Evolutionary conservation across 768 basidiomycete species (phyloP).

Genomic region (Lactarius hengduanensis): DNA sequence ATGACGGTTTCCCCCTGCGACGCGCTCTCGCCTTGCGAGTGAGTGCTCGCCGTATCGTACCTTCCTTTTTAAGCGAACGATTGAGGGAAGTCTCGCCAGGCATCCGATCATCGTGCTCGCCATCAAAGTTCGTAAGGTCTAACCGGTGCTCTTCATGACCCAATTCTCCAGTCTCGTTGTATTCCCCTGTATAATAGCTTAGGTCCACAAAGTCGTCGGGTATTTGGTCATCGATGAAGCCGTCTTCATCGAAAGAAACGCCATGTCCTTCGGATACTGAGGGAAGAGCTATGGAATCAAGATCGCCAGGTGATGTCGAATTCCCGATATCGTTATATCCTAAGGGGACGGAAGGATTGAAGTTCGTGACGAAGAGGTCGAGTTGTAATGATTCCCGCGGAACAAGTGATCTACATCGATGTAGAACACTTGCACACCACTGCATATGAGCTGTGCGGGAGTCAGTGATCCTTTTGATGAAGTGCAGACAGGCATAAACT

Average conservation of each 20-base stretch:
- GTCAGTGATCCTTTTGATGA: background rate
- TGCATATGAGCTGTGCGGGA: slow-evolving; percentile 59
- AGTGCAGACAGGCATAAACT: slow-evolving; percentile 33
- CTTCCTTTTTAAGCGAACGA: slow-evolving; percentile 54
- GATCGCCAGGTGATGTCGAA: background rate
- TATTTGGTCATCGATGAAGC: slow-evolving; percentile 7
- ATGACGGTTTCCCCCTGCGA: slow-evolving; percentile 7
- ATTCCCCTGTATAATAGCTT: slow-evolving; percentile 43
- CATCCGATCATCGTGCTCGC: slow-evolving; percentile 59
- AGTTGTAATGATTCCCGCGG: slow-evolving; percentile 51
- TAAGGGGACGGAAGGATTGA: slow-evolving; percentile 31
- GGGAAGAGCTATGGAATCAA: background rate
- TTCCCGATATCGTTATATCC: background rate
- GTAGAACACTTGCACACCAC: slow-evolving; percentile 69
- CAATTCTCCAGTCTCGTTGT: slow-evolving; percentile 37
- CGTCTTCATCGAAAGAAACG: slow-evolving; percentile 12
- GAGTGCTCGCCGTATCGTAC: slow-evolving; percentile 53
- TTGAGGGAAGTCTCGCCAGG: slow-evolving; percentile 59
- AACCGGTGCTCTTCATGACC: slow-evolving; percentile 51
- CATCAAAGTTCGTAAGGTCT: slow-evolving; percentile 77
- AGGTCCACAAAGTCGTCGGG: slow-evolving; percentile 40
- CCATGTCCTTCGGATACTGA: slow-evolving; percentile 2
- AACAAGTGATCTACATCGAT: slow-evolving; percentile 59
- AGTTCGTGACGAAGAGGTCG: slow-evolving; percentile 73
- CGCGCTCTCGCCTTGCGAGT: slow-evolving; percentile 37